These are phyloP conservation scores for Cladosporium velox DNA, from an alignment of 2,329 filamentous ascomycete genomes.

Conservation along the genomic window DNA sequence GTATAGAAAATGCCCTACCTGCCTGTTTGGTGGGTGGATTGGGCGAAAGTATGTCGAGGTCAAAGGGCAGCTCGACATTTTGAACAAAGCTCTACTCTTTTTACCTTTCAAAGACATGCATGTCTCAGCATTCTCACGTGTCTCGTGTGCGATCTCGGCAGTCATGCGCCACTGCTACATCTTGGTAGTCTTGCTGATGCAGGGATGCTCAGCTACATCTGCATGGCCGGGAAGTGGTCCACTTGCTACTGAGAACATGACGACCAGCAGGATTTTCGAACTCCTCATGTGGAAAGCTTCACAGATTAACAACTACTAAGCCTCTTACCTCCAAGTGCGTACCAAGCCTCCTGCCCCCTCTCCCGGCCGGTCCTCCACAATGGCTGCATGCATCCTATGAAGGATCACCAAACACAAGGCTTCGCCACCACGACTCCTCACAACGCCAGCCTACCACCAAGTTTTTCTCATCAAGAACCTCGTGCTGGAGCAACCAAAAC, in stretches of 20 bases:
- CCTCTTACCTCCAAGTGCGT: too few relatives aligned
- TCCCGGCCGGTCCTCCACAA: not conserved
- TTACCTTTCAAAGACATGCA: not conserved
- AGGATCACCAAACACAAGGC: not conserved
- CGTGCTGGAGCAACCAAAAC: too few relatives aligned
- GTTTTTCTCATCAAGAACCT: too few relatives aligned
- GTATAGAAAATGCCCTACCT: slow-evolving; percentile 5
- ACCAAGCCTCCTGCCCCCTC: not conserved
- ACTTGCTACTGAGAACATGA: not conserved
- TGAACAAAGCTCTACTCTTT: slow-evolving; percentile 14
- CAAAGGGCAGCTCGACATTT: not conserved
- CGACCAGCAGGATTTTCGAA: not conserved
- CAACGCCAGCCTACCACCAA: too few relatives aligned
- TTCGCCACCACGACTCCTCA: not conserved
- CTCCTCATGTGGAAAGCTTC: not conserved
- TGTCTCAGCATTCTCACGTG: not conserved
- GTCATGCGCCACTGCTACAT: not conserved
- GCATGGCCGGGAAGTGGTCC: not conserved
- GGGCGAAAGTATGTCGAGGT: not conserved
- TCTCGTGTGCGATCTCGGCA: not conserved
- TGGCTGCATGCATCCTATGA: not conserved
- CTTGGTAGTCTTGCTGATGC: not conserved
- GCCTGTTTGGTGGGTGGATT: not conserved
- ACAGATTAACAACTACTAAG: not conserved
- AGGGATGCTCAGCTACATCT: not conserved